Evolutionary conservation across 1,284 basidiomycete genomes (phyloP).

Genomic region (Phenoliferia sp.): DNA sequence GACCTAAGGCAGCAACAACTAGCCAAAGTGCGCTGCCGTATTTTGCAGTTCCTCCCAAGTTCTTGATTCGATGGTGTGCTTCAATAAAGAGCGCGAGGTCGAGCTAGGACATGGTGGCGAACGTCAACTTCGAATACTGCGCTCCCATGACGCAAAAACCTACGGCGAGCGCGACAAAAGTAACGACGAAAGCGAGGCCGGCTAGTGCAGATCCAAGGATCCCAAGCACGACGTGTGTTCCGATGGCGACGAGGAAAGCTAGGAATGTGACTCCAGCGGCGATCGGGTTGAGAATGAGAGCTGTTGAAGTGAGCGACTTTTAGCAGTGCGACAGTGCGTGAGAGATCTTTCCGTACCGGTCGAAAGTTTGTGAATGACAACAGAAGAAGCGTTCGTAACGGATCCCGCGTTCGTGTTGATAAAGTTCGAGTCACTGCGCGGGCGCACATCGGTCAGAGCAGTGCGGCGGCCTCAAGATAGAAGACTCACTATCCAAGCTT

Average conservation of each 20-base stretch:
- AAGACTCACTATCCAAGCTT: slow-evolving; percentile 22
- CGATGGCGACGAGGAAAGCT: slow-evolving; percentile 24
- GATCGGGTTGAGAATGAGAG: slow-evolving; percentile 29
- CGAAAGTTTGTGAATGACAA: slow-evolving; percentile 9
- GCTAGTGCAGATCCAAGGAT: slow-evolving; percentile 21
- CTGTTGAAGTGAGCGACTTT: background rate
- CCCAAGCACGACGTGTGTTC: slow-evolving; percentile 24
- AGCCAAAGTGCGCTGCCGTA: slow-evolving; percentile 21
- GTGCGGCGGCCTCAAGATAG: too few relatives aligned
- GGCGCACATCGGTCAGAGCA: background rate
- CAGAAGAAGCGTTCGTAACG: background rate
- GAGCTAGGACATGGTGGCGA: slow-evolving; percentile 1
- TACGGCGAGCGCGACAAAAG: slow-evolving; percentile 21
- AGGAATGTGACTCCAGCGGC: slow-evolving; percentile 23
- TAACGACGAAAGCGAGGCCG: slow-evolving; percentile 22
- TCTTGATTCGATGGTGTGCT: slow-evolving; percentile 17
- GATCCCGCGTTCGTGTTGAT: background rate
- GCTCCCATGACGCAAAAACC: background rate
- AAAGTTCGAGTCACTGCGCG: slow-evolving; percentile 5
- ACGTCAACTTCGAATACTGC: background rate
- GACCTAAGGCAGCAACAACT: slow-evolving; percentile 25
- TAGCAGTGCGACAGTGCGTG: background rate
- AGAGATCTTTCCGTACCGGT: background rate
- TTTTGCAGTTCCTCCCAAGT: slow-evolving; percentile 10
- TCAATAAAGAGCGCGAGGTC: slow-evolving; percentile 25